Percentiles rank a stretch among this genome's conserved stretches.
Evolutionary conservation across 352 stramenopile genomes (phyloP).

Genomic region (Pythium rishiriense): DNA sequence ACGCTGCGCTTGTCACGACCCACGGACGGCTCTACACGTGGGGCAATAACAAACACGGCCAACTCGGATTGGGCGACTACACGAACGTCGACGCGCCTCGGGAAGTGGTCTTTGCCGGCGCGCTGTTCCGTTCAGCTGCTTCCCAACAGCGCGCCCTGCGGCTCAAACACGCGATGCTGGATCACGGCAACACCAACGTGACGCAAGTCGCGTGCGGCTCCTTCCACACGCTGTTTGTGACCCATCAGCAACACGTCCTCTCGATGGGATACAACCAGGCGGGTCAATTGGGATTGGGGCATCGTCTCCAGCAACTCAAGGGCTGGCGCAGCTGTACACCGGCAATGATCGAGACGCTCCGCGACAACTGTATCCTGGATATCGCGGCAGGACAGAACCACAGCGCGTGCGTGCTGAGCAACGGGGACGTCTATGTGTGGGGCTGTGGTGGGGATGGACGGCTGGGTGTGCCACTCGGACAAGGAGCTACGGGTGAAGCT

Average conservation of each 20-base stretch:
- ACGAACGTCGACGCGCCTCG: conserved; percentile 38
- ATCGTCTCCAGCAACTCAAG: conserved; percentile 59
- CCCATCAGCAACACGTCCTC: conserved; percentile 73
- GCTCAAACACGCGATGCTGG: conserved; percentile 57
- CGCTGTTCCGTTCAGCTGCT: conserved; percentile 27
- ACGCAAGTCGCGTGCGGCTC: conserved; percentile 68
- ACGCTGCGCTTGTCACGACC: conserved; percentile 59
- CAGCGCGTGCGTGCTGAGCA: conserved; percentile 69
- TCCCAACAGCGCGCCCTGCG: conserved; percentile 53
- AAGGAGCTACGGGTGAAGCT: background rate
- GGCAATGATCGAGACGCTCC: conserved; percentile 45
- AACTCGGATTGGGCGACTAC: conserved; percentile 66
- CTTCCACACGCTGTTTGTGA: conserved; percentile 74
- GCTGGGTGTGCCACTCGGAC: conserved; percentile 36
- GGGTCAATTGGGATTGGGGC: conserved; percentile 64
- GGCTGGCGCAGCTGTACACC: conserved; percentile 72
- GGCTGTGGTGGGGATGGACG: conserved; percentile 70
- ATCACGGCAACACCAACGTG: conserved; percentile 52
- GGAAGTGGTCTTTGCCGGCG: conserved; percentile 55
- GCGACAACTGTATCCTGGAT: conserved; percentile 65
- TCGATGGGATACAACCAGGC: conserved; percentile 83
- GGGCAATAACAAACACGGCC: conserved; percentile 74
- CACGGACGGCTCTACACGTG: conserved; percentile 70
- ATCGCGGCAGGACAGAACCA: conserved; percentile 73
- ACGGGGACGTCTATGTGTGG: conserved; percentile 76